phyloP scores from a whole-genome alignment of 768 basidiomycete genomes.

The Mycena metata region DNA sequence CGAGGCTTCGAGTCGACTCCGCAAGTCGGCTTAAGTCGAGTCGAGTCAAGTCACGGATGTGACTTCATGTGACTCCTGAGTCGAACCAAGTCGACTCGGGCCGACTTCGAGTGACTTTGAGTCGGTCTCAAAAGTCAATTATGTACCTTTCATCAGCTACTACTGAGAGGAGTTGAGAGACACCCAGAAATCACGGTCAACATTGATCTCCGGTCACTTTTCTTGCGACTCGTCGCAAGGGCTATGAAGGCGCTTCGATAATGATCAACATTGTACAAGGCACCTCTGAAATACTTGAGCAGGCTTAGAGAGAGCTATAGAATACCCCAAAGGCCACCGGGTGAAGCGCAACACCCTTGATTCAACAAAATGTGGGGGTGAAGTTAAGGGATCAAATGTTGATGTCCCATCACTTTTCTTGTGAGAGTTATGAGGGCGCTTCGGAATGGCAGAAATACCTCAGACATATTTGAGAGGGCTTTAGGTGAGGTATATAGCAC shows the following conservation, averaged over 20 bases:
- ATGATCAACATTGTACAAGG: too few relatives aligned
- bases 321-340: constrained; percentile 20
- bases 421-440: too few relatives aligned
- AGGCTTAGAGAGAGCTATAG: constrained; percentile 22
- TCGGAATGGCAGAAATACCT: constrained; percentile 21
- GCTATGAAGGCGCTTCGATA: constrained; percentile 15
- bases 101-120: too few relatives aligned
- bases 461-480: constrained; percentile 23
- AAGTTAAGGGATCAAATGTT: too few relatives aligned
- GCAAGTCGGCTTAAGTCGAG: too few relatives aligned
- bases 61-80: too few relatives aligned
- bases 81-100: too few relatives aligned
- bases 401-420: too few relatives aligned
- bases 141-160: constrained; percentile 14
- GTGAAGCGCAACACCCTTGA: constrained; percentile 24
- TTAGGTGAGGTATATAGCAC: constrained; percentile 22
- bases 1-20: too few relatives aligned
- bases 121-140: constrained; percentile 22
- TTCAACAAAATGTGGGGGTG: constrained; percentile 25
- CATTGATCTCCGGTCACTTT: constrained; percentile 25
- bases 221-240: constrained; percentile 21
- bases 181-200: constrained; percentile 20
- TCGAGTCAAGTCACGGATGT: too few relatives aligned
- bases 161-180: constrained; percentile 16
- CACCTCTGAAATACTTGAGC: constrained; percentile 25